Base-by-base conservation (phyloP, 192 early-diverging fungal genomes). In the Coemansia sp. region DNA sequence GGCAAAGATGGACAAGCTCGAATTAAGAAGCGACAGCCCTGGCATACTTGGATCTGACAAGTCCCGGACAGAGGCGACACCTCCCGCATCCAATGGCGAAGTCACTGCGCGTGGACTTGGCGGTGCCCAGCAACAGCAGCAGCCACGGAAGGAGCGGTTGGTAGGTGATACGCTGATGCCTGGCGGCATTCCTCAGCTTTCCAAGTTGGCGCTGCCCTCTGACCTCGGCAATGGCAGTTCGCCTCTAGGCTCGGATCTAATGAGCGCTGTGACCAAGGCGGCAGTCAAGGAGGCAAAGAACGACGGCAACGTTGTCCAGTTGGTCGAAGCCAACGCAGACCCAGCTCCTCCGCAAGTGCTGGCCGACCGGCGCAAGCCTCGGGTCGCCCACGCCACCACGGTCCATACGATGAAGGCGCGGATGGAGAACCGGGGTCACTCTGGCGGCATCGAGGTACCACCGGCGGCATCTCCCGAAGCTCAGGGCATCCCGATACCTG, bases 401-500 rank as follows among this genome's bases (percentile, higher is more conserved):
- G 81, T 76, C 14, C 76, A 78, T 48, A 73, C 76, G 21, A 75
- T 84, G 76, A 72, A 78, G 69, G 81, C 81, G 23, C 72, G 81
- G 10, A 84, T 84, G 81, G 76, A 78, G 50, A 84, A 78, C 73
- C 66, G 72, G 12, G 62, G 41, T 34, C 68, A 36, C 12, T 46
- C 59, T 21, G 62, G 68, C 11, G 45, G 64, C 8, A 34, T 44
- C 5, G 76, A 76, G 15, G 64, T 65, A 27, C 50, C 62, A 4
- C 63, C 69, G 9, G 36, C 65, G 2, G 59, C 66, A n/a, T 2
- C 41, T 15, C 29, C 31, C 55, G 55, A 29, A 19, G 55, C 55
- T 34, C 55, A 58, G 55, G 55, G 31, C 3, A 34, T 58, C 29
- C 55, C 55, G 23, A 32, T 55, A 10, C 50, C 50, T 29, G 23